A percentile compares a stretch with the other conserved stretches of the same genome.
Conservation (phyloP, 2,329 filamentous ascomycete genomes). For the Stenocarpella maydis region DNA sequence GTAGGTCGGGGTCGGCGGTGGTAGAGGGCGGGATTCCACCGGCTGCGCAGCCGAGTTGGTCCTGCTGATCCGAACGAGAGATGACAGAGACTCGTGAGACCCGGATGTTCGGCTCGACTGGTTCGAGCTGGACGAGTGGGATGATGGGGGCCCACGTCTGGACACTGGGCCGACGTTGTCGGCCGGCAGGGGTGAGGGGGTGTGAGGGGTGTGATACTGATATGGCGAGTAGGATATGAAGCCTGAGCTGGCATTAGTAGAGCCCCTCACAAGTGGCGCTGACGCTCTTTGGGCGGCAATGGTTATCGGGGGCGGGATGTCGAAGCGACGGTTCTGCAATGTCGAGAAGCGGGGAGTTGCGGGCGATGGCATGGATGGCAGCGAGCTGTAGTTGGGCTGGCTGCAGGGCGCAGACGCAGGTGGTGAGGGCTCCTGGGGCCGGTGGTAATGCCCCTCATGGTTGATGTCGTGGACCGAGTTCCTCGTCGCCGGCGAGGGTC, state of each 20-base stretch:
- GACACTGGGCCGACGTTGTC: not conserved
- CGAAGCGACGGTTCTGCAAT: conserved; percentile 49
- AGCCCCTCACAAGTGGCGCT: conserved; percentile 40
- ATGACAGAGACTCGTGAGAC: conserved; percentile 31
- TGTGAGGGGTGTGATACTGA: conserved; percentile 27
- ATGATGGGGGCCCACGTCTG: conserved; percentile 8
- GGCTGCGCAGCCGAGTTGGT: conserved; percentile 40
- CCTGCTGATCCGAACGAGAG: conserved; percentile 38
- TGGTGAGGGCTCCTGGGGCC: conserved; percentile 43
- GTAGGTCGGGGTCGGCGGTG: conserved; percentile 43
- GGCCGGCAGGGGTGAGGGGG: conserved; percentile 17
- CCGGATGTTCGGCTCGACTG: conserved; percentile 38
- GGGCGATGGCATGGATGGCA: conserved; percentile 57
- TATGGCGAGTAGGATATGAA: conserved; percentile 29
- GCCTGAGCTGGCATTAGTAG: conserved; percentile 41
- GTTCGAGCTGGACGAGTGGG: conserved; percentile 32
- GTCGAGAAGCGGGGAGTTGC: conserved; percentile 55
- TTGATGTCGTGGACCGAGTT: conserved; percentile 48
- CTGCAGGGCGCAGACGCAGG: conserved; percentile 47
- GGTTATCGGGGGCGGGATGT: conserved; percentile 54
- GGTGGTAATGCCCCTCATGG: conserved; percentile 43
- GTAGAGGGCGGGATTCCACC: conserved; percentile 23
- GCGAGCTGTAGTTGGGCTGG: conserved; percentile 49
- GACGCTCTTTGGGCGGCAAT: conserved; percentile 45
- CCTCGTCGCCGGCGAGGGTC: conserved; percentile 53